Conservation (phyloP, 352 stramenopile species). For the Pythium aquatile region DNA sequence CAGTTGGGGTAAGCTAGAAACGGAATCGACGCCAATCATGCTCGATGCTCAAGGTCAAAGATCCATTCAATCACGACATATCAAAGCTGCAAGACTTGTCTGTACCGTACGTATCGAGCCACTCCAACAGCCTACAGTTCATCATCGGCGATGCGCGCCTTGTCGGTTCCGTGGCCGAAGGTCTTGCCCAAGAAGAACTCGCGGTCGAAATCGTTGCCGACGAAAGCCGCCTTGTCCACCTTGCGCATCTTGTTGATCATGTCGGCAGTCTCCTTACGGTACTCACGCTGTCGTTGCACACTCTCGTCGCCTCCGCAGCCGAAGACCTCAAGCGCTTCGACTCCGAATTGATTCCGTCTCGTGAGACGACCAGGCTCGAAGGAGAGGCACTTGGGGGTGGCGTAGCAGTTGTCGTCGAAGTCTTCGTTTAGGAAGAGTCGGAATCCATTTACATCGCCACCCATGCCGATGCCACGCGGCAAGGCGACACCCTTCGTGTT, state of each 20-base stretch:
- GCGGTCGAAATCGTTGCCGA: slow-evolving; percentile 82
- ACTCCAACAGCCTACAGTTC: slow-evolving; percentile 34
- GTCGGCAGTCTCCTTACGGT: slow-evolving; percentile 76
- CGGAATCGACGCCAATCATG: slow-evolving; percentile 1
- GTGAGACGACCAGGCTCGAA: slow-evolving; percentile 73
- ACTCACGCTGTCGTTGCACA: slow-evolving; percentile 44
- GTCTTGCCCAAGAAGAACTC: slow-evolving; percentile 80
- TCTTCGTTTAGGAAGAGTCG: slow-evolving; percentile 83
- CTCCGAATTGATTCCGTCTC: slow-evolving; percentile 50
- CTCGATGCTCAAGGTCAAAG: neutral
- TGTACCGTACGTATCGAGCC: neutral
- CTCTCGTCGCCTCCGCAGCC: slow-evolving; percentile 70
- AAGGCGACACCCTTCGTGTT: slow-evolving; percentile 83
- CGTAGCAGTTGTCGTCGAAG: slow-evolving; percentile 82
- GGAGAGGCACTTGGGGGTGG: slow-evolving; percentile 63
- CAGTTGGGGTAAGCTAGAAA: neutral
- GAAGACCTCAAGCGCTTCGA: slow-evolving; percentile 78
- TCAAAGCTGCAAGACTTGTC: neutral
- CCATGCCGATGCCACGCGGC: slow-evolving; percentile 73
- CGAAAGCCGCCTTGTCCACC: slow-evolving; percentile 85
- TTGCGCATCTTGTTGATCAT: slow-evolving; percentile 82
- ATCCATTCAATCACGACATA: neutral
- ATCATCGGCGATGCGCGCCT: slow-evolving; percentile 64
- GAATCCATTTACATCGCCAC: slow-evolving; percentile 71
- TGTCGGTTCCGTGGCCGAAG: slow-evolving; percentile 70